A percentile compares a stretch with the other conserved stretches of the same genome.
Evolutionary conservation across 768 basidiomycete species (phyloP).

Genomic region (Chalciporus chontae): DNA sequence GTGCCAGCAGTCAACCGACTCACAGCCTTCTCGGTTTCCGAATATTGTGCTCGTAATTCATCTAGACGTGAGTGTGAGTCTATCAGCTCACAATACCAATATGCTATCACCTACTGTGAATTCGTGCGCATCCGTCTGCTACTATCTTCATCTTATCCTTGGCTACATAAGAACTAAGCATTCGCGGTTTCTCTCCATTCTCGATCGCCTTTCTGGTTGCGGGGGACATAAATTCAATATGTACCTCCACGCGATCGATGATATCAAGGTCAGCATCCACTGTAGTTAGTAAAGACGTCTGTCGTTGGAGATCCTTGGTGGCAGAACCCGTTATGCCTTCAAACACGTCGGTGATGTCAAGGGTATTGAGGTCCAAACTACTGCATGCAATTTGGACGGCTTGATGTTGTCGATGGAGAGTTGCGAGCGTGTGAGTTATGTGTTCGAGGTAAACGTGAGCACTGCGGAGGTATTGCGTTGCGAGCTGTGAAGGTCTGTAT

Average conservation of each 20-base stretch:
- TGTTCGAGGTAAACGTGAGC: constrained; percentile 65
- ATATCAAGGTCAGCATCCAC: constrained; percentile 72
- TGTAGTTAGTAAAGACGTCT: constrained; percentile 57
- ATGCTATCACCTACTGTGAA: constrained; percentile 52
- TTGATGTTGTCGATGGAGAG: constrained; percentile 63
- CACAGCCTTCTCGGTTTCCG: constrained; percentile 52
- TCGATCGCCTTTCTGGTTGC: constrained; percentile 68
- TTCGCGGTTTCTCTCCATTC: constrained; percentile 61
- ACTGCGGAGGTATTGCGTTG: constrained; percentile 60
- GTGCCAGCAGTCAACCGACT: constrained; percentile 53
- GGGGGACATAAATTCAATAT: constrained; percentile 71
- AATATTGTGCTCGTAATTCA: constrained; percentile 53
- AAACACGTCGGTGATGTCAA: constrained; percentile 68
- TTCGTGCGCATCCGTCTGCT: constrained; percentile 62
- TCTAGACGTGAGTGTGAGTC: constrained; percentile 35
- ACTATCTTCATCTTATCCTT: constrained; percentile 77
- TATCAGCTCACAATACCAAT: not conserved
- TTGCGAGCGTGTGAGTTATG: constrained; percentile 46
- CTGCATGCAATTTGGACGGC: constrained; percentile 71
- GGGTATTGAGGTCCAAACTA: constrained; percentile 68
- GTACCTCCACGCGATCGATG: constrained; percentile 61
- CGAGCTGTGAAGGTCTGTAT: constrained; percentile 63
- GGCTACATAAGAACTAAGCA: constrained; percentile 79
- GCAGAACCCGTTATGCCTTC: constrained; percentile 55
- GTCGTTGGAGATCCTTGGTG: constrained; percentile 63